Conservation (phyloP, 257 asterid genomes). For the Nicotiana obtusifolia region DNA sequence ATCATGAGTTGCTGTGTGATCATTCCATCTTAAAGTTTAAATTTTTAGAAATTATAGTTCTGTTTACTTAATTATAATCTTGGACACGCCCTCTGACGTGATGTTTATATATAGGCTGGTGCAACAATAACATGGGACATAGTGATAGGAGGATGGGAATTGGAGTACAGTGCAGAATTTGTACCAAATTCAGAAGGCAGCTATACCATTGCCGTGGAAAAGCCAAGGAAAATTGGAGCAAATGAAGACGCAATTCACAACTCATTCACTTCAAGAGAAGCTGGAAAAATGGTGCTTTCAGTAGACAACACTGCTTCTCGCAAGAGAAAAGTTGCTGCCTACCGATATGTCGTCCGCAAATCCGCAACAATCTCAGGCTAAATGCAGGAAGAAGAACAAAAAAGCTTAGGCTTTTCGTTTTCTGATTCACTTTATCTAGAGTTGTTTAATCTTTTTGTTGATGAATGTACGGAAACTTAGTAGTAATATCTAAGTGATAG, state of each 20-base stretch:
- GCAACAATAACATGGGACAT: constrained; percentile 84
- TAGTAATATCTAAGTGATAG: neutral
- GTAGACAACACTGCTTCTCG: constrained; percentile 69
- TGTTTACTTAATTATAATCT: no score
- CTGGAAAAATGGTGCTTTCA: constrained; percentile 75
- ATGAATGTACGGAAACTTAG: neutral
- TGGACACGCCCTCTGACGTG: no score
- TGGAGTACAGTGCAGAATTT: constrained; percentile 74
- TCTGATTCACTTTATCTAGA: neutral
- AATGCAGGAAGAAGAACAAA: neutral
- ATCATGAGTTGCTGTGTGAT: neutral
- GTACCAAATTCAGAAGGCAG: constrained; percentile 54
- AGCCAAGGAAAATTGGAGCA: constrained; percentile 44
- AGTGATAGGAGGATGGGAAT: constrained; percentile 91
- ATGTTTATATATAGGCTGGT: constrained; percentile 35
- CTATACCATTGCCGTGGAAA: constrained; percentile 83
- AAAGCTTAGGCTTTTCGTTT: neutral
- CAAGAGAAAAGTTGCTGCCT: constrained; percentile 76
- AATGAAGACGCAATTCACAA: constrained; percentile 56
- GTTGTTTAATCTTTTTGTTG: neutral
- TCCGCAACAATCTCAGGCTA: constrained; percentile 20
- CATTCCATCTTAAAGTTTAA: no score
- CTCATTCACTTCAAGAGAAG: constrained; percentile 51
- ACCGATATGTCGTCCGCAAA: constrained; percentile 63
- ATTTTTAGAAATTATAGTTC: no score